Evolutionary conservation across 805 yeast genomes (phyloP), one percentile per base, ranked within the genome.

Genomic region (Cyberlindnera amylophila): DNA sequence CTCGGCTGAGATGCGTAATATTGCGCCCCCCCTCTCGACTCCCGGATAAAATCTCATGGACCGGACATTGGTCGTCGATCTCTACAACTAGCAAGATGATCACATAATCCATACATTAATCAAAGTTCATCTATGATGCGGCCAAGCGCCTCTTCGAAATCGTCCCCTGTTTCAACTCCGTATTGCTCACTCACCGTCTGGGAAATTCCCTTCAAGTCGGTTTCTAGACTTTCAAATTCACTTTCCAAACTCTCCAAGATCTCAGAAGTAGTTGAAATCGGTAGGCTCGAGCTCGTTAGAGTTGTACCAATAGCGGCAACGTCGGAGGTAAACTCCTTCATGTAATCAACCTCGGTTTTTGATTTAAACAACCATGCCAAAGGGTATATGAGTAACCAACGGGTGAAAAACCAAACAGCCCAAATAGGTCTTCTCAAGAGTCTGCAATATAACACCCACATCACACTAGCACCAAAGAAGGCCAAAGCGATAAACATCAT

Each of bases 391-490:
- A 21, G 24, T 9, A 21, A 9, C 24, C 24, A 21, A 21, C 24
- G 24, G 9, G 24, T 21, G 24, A 21, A 21, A 9, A 21, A 21
- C 24, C 24, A 21, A 9, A 21, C 9, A 9, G 24, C 24, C 24
- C 24, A 21, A 9, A 51, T 40, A 5, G 60, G 60, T n/a, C 47
- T 29, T 24, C 45, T 50, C 15, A 56, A 39, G 4, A 56, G 8
- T 39, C 62, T 46, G 4, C 49, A 31, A 54, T 54, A 58, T 12
- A 54, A 28, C 2, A 58, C 53, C 38, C 51, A 49, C 2, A 41
- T n/a, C 7, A 51, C 50, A 37, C 55, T 47, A 2, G 46, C 29
- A 3, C 41, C 50, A 30, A 58, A 56, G 41, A 56, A 58, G 2
- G 33, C 36, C 16, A 56, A 27, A 0, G 59, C 50, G 32, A 38